Evolutionary conservation across 495 filamentous ascomycete species (phyloP).

Genomic region (Hypomontagnella submonticulosa): DNA sequence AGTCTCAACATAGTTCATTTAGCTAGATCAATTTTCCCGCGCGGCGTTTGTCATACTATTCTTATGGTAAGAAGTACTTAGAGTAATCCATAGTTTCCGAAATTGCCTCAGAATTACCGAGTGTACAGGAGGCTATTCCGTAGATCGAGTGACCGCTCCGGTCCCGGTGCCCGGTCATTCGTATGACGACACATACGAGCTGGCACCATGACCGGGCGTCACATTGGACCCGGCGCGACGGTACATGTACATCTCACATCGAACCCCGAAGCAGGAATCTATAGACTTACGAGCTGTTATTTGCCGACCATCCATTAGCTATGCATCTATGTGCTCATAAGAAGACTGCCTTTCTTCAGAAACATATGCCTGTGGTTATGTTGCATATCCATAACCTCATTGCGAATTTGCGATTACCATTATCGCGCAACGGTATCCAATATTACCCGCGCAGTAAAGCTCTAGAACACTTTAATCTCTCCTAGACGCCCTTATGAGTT

Average conservation of each 20-base stretch:
- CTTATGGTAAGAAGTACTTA: slow-evolving; percentile 4
- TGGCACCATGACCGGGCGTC: slow-evolving; percentile 17
- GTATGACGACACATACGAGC: slow-evolving; percentile 10
- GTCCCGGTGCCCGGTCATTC: slow-evolving; percentile 21
- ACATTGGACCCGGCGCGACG: slow-evolving; percentile 2
- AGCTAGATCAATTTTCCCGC: slow-evolving; percentile 9
- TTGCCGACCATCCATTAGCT: no score
- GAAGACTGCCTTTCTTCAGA: no score
- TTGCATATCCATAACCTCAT: no score
- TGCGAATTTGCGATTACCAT: no score
- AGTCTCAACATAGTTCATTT: slow-evolving; percentile 3
- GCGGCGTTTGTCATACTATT: neutral
- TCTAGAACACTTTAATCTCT: no score
- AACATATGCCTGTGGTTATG: no score
- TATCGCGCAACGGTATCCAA: no score
- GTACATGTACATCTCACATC: neutral
- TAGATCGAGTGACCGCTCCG: neutral
- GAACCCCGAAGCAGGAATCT: neutral
- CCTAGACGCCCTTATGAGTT: no score
- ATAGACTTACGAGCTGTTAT: no score
- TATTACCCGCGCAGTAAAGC: no score
- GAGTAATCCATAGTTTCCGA: neutral
- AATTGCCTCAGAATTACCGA: no score
- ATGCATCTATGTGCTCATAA: no score
- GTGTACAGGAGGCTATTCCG: neutral